Evolutionary conservation across 2,329 filamentous ascomycete genomes (phyloP), one percentile per base, ranked within the genome.

Genomic region (Aureobasidium mangrovei): DNA sequence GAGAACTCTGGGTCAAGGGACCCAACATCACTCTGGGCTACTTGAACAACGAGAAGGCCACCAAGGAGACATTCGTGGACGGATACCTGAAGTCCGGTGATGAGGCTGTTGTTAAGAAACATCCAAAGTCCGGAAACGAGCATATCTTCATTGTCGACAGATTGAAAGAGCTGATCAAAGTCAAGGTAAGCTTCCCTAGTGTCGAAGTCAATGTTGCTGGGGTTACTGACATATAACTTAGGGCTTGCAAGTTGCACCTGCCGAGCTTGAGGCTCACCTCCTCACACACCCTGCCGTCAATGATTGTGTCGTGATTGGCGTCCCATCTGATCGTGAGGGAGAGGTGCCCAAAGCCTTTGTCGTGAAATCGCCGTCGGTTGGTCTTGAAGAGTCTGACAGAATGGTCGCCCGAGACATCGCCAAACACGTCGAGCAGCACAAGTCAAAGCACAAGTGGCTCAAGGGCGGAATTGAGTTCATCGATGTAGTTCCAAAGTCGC

Each of bases 121-220:
- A 81, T 6, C 77, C 80, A 0, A 73, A 75, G 2, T 58, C 54
- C 2, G 88, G 88, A 2, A 73, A 84, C 59, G 88, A 95, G 68
- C 91, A 96, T 64, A 67, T 95, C 46, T 85, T 89, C 65, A 85
- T 96, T 56, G 85, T 90, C 1, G 91, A 95, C 66, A 82, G 91
- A 4, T 84, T 86, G 63, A 87, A 86, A 72, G 82, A 89, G 64
- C 73, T 88, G 49, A 88, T 89, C 70, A 88, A 88, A 67, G 85
- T 88, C 64, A 88, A 88, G 75, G 83, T 84, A 71, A 24, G 67
- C 64, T 57, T 26, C 7, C 12, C 33, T 40, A 10, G 4, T 35
- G 31, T 18, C 3, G 9, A 28, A 26, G 9, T 10, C 9, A 1
- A 10, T 9, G 38, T 3, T 9, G 35, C 31, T 3, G 27, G 5